Evolutionary conservation across 2,329 filamentous ascomycete species (phyloP).

Genomic region (Pseudocercospora fuligena): DNA sequence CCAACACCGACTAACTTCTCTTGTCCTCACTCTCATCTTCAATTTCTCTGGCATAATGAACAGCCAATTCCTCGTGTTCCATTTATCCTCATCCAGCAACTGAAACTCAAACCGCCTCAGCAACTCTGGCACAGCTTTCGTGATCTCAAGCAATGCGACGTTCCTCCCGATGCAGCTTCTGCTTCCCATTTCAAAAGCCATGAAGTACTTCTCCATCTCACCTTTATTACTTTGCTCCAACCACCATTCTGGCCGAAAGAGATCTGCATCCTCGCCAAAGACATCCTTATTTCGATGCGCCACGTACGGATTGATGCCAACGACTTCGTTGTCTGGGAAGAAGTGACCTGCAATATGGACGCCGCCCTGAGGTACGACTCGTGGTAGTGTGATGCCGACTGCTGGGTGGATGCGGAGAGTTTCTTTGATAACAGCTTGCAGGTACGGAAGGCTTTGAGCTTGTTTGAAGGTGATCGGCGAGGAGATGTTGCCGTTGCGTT

Average conservation of each 20-base stretch:
- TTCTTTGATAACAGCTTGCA: conserved; percentile 52
- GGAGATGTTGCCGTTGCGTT: conserved; percentile 33
- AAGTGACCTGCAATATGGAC: conserved; percentile 41
- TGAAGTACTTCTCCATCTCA: conserved; percentile 56
- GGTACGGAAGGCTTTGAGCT: conserved; percentile 45
- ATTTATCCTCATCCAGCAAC: not conserved
- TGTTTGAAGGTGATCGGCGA: conserved; percentile 38
- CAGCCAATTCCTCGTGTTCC: not conserved
- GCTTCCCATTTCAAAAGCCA: conserved; percentile 14
- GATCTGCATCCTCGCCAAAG: conserved; percentile 39
- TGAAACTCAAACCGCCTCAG: not conserved
- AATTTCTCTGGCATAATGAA: not conserved
- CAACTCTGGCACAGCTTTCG: conserved; percentile 9
- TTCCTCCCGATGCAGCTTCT: conserved; percentile 16
- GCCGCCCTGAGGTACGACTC: conserved; percentile 45
- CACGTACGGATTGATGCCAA: conserved; percentile 41
- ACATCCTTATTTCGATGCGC: conserved; percentile 38
- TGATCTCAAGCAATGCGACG: conserved; percentile 17
- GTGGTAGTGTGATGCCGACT: conserved; percentile 45
- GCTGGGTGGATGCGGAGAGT: conserved; percentile 51
- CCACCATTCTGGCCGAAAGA: conserved; percentile 44
- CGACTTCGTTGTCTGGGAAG: conserved; percentile 37
- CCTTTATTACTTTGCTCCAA: conserved; percentile 30
- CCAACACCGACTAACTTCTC: not conserved
- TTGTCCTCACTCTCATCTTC: not conserved